phyloP scores from a whole-genome alignment of 2,329 filamentous ascomycete species.

The Fusarium cyanostomum region DNA sequence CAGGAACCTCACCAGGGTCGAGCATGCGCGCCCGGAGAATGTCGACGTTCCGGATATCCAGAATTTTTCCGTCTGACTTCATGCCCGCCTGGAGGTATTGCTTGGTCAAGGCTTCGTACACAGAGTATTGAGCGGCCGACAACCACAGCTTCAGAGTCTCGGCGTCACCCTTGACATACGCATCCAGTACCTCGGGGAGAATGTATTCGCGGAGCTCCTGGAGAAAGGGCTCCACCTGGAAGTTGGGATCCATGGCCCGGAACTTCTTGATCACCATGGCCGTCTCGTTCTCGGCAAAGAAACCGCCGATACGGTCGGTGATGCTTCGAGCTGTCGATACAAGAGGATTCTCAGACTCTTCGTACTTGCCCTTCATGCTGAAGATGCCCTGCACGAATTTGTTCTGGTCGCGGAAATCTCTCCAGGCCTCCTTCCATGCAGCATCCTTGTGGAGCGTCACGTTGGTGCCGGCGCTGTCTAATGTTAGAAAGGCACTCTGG shows the following conservation, averaged over 20 bases:
- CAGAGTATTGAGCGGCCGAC: constrained; percentile 93
- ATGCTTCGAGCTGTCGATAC: constrained; percentile 94
- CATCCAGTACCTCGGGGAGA: constrained; percentile 94
- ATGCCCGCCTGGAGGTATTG: constrained; percentile 94
- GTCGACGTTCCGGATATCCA: constrained; percentile 95
- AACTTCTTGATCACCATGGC: constrained; percentile 98
- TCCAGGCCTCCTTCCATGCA: constrained; percentile 98
- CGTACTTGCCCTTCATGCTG: constrained; percentile 84
- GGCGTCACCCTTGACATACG: constrained; percentile 95
- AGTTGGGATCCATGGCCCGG: constrained; percentile 91
- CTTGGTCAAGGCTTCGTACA: constrained; percentile 95
- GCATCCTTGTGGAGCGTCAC: constrained; percentile 96
- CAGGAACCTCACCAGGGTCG: constrained; percentile 87
- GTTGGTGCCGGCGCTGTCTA: constrained; percentile 84
- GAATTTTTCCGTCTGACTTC: constrained; percentile 92
- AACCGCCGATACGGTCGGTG: constrained; percentile 90
- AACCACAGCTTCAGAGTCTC: constrained; percentile 95
- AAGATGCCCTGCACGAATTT: constrained; percentile 90
- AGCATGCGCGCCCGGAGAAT: constrained; percentile 82
- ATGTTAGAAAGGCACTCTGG: constrained; percentile 43
- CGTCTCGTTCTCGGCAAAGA: constrained; percentile 98
- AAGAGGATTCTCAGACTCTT: constrained; percentile 96
- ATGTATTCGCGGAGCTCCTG: constrained; percentile 98
- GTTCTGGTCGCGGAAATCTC: constrained; percentile 90
- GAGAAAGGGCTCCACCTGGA: constrained; percentile 94